Percentiles rank a stretch among this genome's conserved stretches.
These are phyloP conservation scores for Aurantiochytrium sp. DNA, from an alignment of 108 stramenopile species.

Conservation along the genomic window DNA sequence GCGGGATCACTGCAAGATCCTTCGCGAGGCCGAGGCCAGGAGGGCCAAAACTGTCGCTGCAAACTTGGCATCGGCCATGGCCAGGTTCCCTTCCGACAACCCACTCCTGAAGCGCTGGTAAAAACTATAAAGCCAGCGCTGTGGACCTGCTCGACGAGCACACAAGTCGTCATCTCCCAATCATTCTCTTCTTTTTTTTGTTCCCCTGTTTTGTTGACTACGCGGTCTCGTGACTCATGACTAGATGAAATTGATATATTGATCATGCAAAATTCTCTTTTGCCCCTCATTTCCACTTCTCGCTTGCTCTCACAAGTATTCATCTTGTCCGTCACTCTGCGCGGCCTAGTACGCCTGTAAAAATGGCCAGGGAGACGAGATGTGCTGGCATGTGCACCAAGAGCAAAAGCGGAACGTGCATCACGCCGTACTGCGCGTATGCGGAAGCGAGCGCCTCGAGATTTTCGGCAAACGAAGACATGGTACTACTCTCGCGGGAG, in stretches of 20 bases:
- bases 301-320: too few relatives aligned
- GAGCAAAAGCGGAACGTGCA: not conserved
- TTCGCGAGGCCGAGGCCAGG: not conserved
- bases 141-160: too few relatives aligned
- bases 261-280: too few relatives aligned
- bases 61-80: not conserved
- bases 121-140: not conserved
- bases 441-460: not conserved
- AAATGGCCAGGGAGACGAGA: not conserved
- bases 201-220: too few relatives aligned
- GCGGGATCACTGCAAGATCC: slow-evolving; percentile 2
- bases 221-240: too few relatives aligned
- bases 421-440: not conserved
- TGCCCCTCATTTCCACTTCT: too few relatives aligned
- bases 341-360: not conserved
- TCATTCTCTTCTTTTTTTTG: not conserved
- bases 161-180: not conserved
- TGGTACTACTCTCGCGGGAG: not conserved
- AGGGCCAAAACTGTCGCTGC: not conserved
- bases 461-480: not conserved
- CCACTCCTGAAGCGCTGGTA: not conserved
- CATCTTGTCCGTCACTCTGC: too few relatives aligned
- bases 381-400: not conserved
- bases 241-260: too few relatives aligned
- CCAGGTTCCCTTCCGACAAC: not conserved